phyloP scores from a whole-genome alignment of 495 filamentous ascomycete genomes.

The Aspergillus biplanus region DNA sequence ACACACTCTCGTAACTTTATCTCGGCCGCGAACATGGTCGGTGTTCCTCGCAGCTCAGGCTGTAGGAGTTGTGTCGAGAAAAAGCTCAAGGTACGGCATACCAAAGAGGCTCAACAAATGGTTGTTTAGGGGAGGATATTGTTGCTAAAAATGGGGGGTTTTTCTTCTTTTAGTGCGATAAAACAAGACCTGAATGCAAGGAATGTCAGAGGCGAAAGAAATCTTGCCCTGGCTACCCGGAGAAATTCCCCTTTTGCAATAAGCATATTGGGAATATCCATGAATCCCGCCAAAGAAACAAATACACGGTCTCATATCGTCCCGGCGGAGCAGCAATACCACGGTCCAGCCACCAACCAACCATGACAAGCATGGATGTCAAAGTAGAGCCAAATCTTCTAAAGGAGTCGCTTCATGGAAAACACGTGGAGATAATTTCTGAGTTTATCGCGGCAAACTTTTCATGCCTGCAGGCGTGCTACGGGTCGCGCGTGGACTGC shows the following conservation, averaged over 20 bases:
- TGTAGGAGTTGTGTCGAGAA: background rate
- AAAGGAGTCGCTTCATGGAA: background rate
- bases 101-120: background rate
- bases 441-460: background rate
- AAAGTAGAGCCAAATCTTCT: background rate
- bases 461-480: background rate
- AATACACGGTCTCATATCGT: background rate
- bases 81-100: background rate
- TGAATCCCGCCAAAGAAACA: background rate
- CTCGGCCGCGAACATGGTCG: background rate
- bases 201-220: background rate
- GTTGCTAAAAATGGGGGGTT: background rate
- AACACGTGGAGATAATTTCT: background rate
- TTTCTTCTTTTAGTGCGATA: background rate
- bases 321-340: background rate
- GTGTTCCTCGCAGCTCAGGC: conserved; percentile 1
- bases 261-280: background rate
- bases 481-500: background rate
- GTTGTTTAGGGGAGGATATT: background rate
- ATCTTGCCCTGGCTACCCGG: background rate
- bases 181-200: background rate
- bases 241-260: background rate
- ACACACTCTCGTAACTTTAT: no score
- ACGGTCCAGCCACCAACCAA: background rate
- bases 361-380: background rate